A percentile compares a stretch with the other conserved stretches of the same genome.
These are phyloP conservation scores for Waltergamsia citrina DNA, from an alignment of 2,329 filamentous ascomycete genomes.

Conservation along the genomic window DNA sequence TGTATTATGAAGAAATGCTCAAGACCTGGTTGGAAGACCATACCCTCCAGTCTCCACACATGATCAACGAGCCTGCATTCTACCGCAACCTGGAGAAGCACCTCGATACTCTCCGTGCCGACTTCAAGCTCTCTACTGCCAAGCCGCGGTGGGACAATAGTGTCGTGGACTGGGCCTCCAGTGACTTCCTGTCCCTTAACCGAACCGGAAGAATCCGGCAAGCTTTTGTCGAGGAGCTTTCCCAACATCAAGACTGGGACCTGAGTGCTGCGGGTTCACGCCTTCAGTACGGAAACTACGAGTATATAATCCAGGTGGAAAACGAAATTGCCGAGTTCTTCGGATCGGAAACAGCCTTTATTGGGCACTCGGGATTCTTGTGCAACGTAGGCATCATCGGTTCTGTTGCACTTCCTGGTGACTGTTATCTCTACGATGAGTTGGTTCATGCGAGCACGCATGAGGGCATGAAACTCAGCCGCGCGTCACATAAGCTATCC, in stretches of 20 bases:
- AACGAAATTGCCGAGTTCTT: constrained; percentile 57
- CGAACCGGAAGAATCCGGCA: constrained; percentile 33
- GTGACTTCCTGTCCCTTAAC: constrained; percentile 54
- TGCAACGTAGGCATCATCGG: constrained; percentile 42
- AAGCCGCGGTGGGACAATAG: constrained; percentile 4
- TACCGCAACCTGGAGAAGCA: constrained; percentile 19
- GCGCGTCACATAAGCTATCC: constrained; percentile 31
- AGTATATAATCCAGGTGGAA: constrained; percentile 39
- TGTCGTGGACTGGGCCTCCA: constrained; percentile 49
- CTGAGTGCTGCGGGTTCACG: constrained; percentile 46
- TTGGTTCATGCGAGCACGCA: constrained; percentile 58
- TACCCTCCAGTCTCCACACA: background rate
- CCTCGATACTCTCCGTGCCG: constrained; percentile 14
- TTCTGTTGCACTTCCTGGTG: constrained; percentile 39
- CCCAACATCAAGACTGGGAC: constrained; percentile 28
- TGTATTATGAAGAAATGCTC: background rate
- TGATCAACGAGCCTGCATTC: constrained; percentile 1
- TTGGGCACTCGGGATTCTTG: constrained; percentile 51
- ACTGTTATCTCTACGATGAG: constrained; percentile 54
- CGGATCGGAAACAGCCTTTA: constrained; percentile 41
- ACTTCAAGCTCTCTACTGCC: constrained; percentile 15
- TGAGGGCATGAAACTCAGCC: constrained; percentile 51
- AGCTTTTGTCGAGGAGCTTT: constrained; percentile 37
- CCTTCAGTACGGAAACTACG: constrained; percentile 55
- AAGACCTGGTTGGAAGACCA: background rate